Base-by-base conservation (phyloP, 1,284 basidiomycete genomes). In the Neolentinus lepideus region DNA sequence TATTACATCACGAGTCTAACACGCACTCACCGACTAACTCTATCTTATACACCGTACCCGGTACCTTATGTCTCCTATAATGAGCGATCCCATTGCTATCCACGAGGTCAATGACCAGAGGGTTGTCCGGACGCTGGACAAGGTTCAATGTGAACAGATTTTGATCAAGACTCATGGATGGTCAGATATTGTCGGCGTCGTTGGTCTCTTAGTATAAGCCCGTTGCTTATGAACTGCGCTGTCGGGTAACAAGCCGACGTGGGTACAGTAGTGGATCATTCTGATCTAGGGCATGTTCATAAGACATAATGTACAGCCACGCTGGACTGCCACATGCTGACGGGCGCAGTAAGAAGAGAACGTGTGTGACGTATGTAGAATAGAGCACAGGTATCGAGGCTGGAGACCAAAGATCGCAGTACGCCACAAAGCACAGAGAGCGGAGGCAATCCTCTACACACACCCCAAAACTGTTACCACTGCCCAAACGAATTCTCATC, bases 61-160 rank as follows among this genome's bases (percentile, higher is more conserved):
- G 64, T 46, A 83, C 62, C 14, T 83, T 74, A 60, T 81, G 78
- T 63, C 88, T 91, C 45, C 81, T 76, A 65, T 92, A 92, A 67
- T 91, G 81, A 1, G 80, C 66, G 2, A 68, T 77, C 14, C 84
- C 88, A 3, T 76, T 68, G 1, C 79, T 74, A 63, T 90, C 87
- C 14, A 81, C 71, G 48, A 92, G 79, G 66, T 92, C 88, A 36
- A 84, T 67, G 22, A 86, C 76, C 60, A 75, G 73, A 19, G 79
- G 76, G 58, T 84, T 75, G 26, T 83, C 77, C 56, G 80, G 69
- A 63, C 78, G 79, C 6, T 80, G 79, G 0, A 77, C 76, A 56
- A 91, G 69, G 60, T 78, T 71, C 53, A 92, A 80, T 2, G 89
- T 91, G 70, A 91, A 92, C 4, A 92, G 74, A 66, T 91, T 91